Evolutionary conservation across 345 rosid species (phyloP).

Genomic region (Fremontodendron californicum): DNA sequence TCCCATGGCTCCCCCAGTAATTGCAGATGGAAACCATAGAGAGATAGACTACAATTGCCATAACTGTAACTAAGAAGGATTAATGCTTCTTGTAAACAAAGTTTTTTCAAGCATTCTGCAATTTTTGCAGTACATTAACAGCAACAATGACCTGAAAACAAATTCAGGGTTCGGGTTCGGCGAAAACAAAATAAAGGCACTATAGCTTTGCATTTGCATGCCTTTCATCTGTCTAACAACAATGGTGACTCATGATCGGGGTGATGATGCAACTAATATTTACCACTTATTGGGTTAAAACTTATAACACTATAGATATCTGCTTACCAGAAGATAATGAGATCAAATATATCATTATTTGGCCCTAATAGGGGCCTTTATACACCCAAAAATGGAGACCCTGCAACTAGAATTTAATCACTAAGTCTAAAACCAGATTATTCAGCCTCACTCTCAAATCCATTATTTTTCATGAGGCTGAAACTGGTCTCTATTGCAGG

Average conservation of each 20-base stretch:
- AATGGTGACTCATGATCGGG: conserved; percentile 1
- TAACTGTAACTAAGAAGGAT: background rate
- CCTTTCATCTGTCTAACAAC: conserved; percentile 7
- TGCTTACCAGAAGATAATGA: conserved; percentile 9
- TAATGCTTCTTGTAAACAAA: background rate
- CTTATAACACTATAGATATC: conserved; percentile 9
- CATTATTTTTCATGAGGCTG: conserved; percentile 30
- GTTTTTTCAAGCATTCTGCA: background rate
- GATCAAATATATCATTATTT: conserved; percentile 19
- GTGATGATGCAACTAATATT: conserved; percentile 12
- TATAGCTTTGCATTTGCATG: background rate
- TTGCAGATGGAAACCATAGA: background rate
- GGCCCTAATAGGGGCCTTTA: conserved; percentile 39
- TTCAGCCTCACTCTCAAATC: conserved; percentile 21
- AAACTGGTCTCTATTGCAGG: conserved; percentile 27
- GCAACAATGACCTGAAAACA: background rate
- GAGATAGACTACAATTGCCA: background rate
- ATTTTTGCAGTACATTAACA: background rate
- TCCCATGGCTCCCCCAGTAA: background rate
- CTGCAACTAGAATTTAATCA: conserved; percentile 18
- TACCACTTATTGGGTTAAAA: conserved; percentile 18
- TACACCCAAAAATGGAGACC: conserved; percentile 25
- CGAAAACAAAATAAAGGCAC: background rate
- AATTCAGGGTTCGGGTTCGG: conserved; percentile 9
- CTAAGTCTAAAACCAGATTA: conserved; percentile 12